Conservation (phyloP, 306 rosid species). For the Astragalus glycyphyllos region DNA sequence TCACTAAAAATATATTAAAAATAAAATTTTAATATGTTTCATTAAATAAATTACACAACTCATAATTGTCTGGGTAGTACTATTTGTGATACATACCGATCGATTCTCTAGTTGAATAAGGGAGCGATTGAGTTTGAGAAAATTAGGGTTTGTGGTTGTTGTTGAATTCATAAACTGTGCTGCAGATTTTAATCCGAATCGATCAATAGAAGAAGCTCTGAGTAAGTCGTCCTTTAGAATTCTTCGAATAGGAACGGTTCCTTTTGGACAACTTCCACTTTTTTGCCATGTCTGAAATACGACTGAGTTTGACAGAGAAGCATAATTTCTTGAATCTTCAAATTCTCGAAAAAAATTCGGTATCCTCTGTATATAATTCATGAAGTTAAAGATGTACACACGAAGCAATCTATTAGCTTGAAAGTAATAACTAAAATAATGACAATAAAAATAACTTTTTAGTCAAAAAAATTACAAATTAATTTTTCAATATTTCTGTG, state of each 20-base stretch:
- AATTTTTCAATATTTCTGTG: not conserved
- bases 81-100: slow-evolving; percentile 45
- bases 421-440: not conserved
- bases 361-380: slow-evolving; percentile 45
- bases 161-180: not conserved
- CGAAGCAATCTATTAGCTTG: not conserved
- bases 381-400: not conserved
- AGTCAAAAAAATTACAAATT: too few species aligned
- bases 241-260: slow-evolving; percentile 71
- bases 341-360: slow-evolving; percentile 41
- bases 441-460: not conserved
- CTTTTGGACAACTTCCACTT: slow-evolving; percentile 73
- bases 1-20: too few species aligned
- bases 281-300: slow-evolving; percentile 62
- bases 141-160: not conserved
- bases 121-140: slow-evolving; percentile 10
- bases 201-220: slow-evolving; percentile 49
- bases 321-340: slow-evolving; percentile 13
- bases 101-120: slow-evolving; percentile 31
- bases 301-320: not conserved
- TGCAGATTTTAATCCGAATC: slow-evolving; percentile 53
- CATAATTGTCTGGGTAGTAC: not conserved
- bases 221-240: slow-evolving; percentile 49
- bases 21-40: too few species aligned
- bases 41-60: too few species aligned